Evolutionary conservation across 305 asterid species (phyloP).

Genomic region (Fraxinus baroniana): DNA sequence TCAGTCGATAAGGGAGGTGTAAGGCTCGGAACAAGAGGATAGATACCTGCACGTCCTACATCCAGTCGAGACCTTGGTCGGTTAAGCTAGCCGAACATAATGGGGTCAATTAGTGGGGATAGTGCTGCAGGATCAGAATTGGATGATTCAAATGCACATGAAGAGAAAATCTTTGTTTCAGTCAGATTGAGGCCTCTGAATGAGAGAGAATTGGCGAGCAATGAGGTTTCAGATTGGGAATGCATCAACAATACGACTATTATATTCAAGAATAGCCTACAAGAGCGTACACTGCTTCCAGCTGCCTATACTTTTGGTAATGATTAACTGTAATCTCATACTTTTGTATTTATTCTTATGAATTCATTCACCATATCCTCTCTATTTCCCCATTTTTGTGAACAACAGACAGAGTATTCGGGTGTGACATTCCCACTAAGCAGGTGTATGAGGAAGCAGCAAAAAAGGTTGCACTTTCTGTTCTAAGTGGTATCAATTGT

Average conservation of each 20-base stretch:
- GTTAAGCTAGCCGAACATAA: conserved; percentile 16
- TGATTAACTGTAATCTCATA: neutral
- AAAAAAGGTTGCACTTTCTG: conserved; percentile 77
- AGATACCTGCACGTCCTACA: neutral
- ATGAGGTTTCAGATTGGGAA: conserved; percentile 79
- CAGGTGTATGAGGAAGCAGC: conserved; percentile 92
- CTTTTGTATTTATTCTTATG: neutral
- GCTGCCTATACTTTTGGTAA: conserved; percentile 76
- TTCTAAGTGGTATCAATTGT: conserved; percentile 84
- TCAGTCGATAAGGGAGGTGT: neutral
- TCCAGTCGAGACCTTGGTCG: neutral
- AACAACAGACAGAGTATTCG: conserved; percentile 77
- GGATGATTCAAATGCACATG: conserved; percentile 53
- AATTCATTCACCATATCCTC: neutral
- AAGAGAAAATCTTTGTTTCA: conserved; percentile 83
- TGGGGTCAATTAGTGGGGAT: conserved; percentile 57
- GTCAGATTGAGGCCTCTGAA: conserved; percentile 82
- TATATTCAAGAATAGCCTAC: conserved; percentile 57
- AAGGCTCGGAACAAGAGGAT: neutral
- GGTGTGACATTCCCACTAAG: conserved; percentile 54
- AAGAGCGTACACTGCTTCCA: conserved; percentile 65
- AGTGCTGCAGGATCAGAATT: conserved; percentile 39
- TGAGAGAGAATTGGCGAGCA: conserved; percentile 52
- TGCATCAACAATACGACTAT: conserved; percentile 79
- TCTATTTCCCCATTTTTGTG: neutral